Percentiles rank a stretch among this genome's conserved stretches.
Evolutionary conservation across 2,329 filamentous ascomycete species (phyloP).

Genomic region (Fusarium domesticum): DNA sequence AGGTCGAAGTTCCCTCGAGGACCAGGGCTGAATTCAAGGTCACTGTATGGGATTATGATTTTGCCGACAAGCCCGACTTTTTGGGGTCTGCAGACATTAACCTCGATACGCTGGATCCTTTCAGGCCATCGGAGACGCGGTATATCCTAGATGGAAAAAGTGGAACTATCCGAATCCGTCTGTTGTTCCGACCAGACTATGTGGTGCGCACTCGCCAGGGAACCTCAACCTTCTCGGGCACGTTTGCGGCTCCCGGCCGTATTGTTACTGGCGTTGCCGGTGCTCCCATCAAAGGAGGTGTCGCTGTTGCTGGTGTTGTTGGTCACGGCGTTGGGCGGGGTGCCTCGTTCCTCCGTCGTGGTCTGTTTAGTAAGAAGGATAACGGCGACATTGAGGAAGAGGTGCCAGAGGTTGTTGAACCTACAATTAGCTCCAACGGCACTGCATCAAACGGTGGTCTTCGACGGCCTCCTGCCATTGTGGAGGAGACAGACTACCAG

Average conservation of each 20-base stretch:
- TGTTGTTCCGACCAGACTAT: constrained; percentile 92
- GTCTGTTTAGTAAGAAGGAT: constrained; percentile 72
- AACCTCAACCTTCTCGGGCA: constrained; percentile 88
- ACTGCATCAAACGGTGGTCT: constrained; percentile 39
- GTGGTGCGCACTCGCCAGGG: constrained; percentile 83
- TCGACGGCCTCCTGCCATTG: constrained; percentile 41
- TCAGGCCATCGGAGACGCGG: constrained; percentile 71
- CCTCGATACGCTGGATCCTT: constrained; percentile 78
- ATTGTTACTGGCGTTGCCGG: constrained; percentile 79
- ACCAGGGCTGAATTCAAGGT: constrained; percentile 80
- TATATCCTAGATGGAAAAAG: constrained; percentile 85
- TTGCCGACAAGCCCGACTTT: constrained; percentile 90
- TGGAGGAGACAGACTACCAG: constrained; percentile 30
- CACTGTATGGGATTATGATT: constrained; percentile 93
- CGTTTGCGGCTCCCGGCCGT: constrained; percentile 81
- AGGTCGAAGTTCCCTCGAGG: constrained; percentile 75
- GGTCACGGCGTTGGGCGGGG: constrained; percentile 83
- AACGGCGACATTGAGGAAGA: constrained; percentile 55
- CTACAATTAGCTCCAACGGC: constrained; percentile 34
- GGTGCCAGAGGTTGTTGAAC: constrained; percentile 40
- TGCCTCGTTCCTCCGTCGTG: constrained; percentile 84
- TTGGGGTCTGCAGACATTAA: constrained; percentile 76
- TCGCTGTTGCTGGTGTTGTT: constrained; percentile 67
- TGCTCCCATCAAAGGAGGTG: constrained; percentile 90
- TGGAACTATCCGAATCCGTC: constrained; percentile 73